phyloP scores from a whole-genome alignment of 495 filamentous ascomycete species.

The Penicillium antarcticum region DNA sequence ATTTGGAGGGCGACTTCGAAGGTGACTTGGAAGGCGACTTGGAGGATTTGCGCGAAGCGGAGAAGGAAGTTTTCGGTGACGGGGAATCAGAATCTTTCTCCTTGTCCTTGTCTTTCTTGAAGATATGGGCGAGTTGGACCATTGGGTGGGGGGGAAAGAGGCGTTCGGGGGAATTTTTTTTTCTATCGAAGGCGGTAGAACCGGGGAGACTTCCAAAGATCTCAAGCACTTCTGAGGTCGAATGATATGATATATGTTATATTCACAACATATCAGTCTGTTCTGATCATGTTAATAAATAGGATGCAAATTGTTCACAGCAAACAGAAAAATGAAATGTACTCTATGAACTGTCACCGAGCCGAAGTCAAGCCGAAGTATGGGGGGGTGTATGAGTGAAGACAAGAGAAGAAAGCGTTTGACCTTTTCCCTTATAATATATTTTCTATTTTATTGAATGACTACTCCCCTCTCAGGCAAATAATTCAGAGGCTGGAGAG shows the following conservation, averaged over 20 bases:
- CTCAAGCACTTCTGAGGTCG: background rate
- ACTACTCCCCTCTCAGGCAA: constrained; percentile 7
- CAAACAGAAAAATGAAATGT: too few relatives aligned
- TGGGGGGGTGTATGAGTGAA: background rate
- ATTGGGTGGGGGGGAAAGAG: constrained; percentile 17
- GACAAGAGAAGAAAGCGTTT: background rate
- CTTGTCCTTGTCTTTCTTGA: constrained; percentile 38
- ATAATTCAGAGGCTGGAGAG: constrained; percentile 33
- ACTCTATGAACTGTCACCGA: too few relatives aligned
- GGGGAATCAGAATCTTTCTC: constrained; percentile 16
- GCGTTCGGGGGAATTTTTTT: constrained; percentile 13
- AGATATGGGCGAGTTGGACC: constrained; percentile 37
- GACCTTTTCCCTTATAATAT: constrained; percentile 2
- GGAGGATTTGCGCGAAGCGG: constrained; percentile 23
- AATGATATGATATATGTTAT: background rate
- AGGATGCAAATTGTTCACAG: too few relatives aligned
- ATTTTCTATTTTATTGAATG: constrained; percentile 5
- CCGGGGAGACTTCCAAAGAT: constrained; percentile 39
- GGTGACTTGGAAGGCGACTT: constrained; percentile 7
- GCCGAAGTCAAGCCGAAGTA: too few relatives aligned
- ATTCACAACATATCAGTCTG: background rate
- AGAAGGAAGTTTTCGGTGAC: constrained; percentile 23
- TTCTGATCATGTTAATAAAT: background rate
- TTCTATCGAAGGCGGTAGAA: constrained; percentile 46
- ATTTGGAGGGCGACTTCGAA: constrained; percentile 14